These are phyloP conservation scores for Leucosporidium yakuticum DNA, from an alignment of 768 basidiomycete species.

Conservation along the genomic window DNA sequence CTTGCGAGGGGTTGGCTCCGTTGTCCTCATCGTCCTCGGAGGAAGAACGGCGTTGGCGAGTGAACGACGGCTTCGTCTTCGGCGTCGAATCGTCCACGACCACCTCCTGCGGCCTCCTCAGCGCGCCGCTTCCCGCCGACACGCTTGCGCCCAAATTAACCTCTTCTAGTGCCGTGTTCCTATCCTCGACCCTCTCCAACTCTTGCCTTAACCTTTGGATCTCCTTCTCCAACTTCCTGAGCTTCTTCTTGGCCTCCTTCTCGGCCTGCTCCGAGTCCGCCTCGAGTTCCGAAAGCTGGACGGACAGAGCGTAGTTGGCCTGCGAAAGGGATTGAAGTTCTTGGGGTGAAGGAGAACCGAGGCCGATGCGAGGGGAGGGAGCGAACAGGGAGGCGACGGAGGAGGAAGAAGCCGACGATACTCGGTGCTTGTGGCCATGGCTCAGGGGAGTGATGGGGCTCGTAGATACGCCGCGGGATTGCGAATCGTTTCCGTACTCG, in stretches of 20 bases:
- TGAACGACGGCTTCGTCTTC: background rate
- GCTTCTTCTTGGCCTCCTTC: conserved; percentile 26
- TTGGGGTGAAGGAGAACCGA: background rate
- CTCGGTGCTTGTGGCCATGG: conserved; percentile 1
- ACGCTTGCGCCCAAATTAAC: background rate
- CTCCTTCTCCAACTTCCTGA: conserved; percentile 37
- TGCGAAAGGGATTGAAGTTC: conserved; percentile 18
- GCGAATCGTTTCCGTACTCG: background rate
- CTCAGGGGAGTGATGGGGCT: conserved; percentile 2
- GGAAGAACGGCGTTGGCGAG: too few relatives aligned
- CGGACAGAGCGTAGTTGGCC: conserved; percentile 22
- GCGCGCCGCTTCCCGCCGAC: background rate
- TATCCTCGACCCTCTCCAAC: conserved; percentile 27
- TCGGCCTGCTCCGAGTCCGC: conserved; percentile 18
- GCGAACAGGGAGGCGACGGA: conserved; percentile 11
- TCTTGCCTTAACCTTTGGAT: conserved; percentile 26
- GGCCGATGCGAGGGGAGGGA: background rate
- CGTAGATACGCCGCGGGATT: background rate
- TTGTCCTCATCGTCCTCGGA: background rate
- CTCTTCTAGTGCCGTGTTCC: conserved; percentile 21
- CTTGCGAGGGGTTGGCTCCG: background rate
- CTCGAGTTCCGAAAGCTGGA: conserved; percentile 25
- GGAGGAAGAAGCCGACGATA: conserved; percentile 4
- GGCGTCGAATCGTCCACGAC: background rate
- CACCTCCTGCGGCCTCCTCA: background rate